Evolutionary conservation across 2,329 filamentous ascomycete species (phyloP).

Genomic region (Fusarium cicatricum): DNA sequence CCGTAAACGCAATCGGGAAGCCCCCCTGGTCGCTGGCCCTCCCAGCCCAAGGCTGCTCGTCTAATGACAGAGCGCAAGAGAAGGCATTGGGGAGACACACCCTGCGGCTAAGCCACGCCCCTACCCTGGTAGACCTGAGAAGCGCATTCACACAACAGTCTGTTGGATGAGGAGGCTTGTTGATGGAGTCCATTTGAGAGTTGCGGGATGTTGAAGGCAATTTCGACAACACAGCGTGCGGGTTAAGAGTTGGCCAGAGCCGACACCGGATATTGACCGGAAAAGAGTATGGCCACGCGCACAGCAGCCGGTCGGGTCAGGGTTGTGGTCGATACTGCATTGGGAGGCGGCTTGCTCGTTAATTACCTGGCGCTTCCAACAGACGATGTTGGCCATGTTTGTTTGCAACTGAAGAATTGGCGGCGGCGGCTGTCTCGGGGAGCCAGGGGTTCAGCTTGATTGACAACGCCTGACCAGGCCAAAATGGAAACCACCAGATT

Average conservation of each 20-base stretch:
- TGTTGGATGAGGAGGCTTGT: slow-evolving; percentile 2
- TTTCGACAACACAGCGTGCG: slow-evolving; percentile 9
- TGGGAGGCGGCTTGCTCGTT: slow-evolving; percentile 9
- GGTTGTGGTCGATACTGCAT: slow-evolving; percentile 12
- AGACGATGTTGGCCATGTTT: background rate
- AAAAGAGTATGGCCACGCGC: slow-evolving; percentile 17
- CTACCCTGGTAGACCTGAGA: slow-evolving; percentile 29
- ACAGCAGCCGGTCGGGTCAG: slow-evolving; percentile 19
- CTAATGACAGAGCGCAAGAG: slow-evolving; percentile 13
- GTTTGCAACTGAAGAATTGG: slow-evolving; percentile 8
- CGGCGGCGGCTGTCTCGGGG: slow-evolving; percentile 17
- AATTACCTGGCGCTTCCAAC: background rate
- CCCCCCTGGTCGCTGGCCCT: slow-evolving; percentile 25
- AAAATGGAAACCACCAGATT: slow-evolving; percentile 1
- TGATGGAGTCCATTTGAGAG: slow-evolving; percentile 12
- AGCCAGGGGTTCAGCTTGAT: slow-evolving; percentile 21
- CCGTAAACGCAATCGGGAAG: slow-evolving; percentile 25
- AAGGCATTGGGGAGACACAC: slow-evolving; percentile 20
- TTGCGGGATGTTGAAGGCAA: slow-evolving; percentile 13
- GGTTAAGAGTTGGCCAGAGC: slow-evolving; percentile 1
- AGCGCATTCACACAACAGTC: slow-evolving; percentile 28
- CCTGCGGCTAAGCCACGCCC: slow-evolving; percentile 28
- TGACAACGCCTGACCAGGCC: background rate
- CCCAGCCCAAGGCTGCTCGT: slow-evolving; percentile 10
- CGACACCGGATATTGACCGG: slow-evolving; percentile 33